Evolutionary conservation across 306 rosid species (phyloP).

Genomic region (Sindora glabra): DNA sequence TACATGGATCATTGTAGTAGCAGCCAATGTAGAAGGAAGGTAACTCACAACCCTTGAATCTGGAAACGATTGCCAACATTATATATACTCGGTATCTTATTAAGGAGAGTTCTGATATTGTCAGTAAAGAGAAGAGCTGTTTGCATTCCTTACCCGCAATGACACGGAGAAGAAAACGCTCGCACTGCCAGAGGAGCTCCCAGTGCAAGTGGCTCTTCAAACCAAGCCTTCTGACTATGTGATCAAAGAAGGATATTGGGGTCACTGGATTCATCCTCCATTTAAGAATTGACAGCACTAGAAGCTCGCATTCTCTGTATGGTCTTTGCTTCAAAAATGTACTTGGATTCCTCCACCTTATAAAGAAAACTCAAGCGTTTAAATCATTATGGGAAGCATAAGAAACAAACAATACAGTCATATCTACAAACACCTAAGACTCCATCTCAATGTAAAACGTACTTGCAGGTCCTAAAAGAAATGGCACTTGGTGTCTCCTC

Average conservation of each 20-base stretch:
- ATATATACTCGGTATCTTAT: constrained; percentile 1
- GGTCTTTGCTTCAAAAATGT: constrained; percentile 71
- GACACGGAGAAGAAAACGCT: constrained; percentile 59
- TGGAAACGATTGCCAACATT: constrained; percentile 20
- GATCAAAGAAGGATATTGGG: constrained; percentile 80
- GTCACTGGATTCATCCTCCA: constrained; percentile 96
- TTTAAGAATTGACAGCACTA: constrained; percentile 71
- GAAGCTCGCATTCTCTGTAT: constrained; percentile 94
- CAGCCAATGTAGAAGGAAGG: constrained; percentile 75
- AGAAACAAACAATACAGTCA: constrained; percentile 9
- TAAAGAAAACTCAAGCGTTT: not conserved
- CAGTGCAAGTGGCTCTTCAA: constrained; percentile 61
- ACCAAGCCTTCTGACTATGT: constrained; percentile 70
- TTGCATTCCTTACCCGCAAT: constrained; percentile 49
- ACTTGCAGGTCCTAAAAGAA: constrained; percentile 80
- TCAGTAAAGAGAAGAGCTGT: no score
- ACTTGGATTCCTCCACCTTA: constrained; percentile 76
- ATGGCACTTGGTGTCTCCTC: constrained; percentile 85
- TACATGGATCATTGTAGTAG: constrained; percentile 77
- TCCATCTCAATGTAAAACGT: constrained; percentile 20
- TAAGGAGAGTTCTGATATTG: no score
- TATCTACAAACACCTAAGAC: constrained; percentile 41
- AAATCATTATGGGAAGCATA: not conserved
- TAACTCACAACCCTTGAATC: constrained; percentile 55
- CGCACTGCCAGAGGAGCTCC: constrained; percentile 66